Percentiles rank a stretch among this genome's conserved stretches.
Conservation (phyloP, 108 stramenopile genomes). For the Nitzschia sp. region DNA sequence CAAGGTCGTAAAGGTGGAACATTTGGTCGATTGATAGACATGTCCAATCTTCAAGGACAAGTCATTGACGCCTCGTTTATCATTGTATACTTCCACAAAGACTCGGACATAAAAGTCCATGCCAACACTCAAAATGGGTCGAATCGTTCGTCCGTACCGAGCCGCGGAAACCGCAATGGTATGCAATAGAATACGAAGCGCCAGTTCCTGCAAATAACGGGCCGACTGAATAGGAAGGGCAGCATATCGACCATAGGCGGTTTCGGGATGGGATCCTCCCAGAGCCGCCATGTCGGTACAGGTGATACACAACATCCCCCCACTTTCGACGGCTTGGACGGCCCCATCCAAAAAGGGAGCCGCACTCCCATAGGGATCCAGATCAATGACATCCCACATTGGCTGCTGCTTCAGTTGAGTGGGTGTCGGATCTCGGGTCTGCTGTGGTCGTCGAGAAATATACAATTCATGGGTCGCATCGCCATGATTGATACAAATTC, state of each 20-base stretch:
- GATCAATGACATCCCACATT: conserved; percentile 93
- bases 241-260: conserved; percentile 92
- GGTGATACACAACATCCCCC: conserved; percentile 94
- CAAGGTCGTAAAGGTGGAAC: conserved; percentile 85
- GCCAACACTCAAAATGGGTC: conserved; percentile 91
- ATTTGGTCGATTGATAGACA: conserved; percentile 92
- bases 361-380: conserved; percentile 98
- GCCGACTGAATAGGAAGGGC: conserved; percentile 83
- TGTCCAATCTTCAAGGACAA: conserved; percentile 81
- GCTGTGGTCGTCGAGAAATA: conserved; percentile 55
- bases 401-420: conserved; percentile 46
- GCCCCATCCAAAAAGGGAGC: conserved; percentile 96
- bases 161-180: conserved; percentile 86
- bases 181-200: conserved; percentile 91
- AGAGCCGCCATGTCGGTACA: conserved; percentile 98
- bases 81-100: conserved; percentile 94
- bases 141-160: conserved; percentile 85
- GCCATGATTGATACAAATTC: conserved; percentile 69
- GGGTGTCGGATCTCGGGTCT: conserved; percentile 34
- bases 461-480: conserved; percentile 87
- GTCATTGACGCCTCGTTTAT: conserved; percentile 86
- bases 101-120: conserved; percentile 98
- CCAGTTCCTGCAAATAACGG: conserved; percentile 95
- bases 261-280: conserved; percentile 92
- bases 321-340: conserved; percentile 87